These are phyloP conservation scores for Malus sieversii DNA, from an alignment of 306 rosid genomes.

Conservation along the genomic window DNA sequence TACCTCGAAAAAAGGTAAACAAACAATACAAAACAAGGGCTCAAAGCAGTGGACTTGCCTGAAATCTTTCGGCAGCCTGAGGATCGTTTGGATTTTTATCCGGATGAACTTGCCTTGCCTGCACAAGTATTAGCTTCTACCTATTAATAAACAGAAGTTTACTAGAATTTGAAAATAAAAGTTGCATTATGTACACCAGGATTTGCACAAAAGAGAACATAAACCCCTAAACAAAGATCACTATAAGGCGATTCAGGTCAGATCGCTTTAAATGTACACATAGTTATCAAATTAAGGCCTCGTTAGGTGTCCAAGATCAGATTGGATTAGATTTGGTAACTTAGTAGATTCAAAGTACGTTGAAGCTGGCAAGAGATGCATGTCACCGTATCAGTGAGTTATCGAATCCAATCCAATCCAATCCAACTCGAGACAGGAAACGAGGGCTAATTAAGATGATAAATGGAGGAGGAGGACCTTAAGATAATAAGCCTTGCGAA, in stretches of 20 bases:
- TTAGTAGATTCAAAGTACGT: too few species aligned
- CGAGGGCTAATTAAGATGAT: not conserved
- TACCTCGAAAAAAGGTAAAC: not conserved
- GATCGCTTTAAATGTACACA: not conserved
- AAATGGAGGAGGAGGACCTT: slow-evolving; percentile 37
- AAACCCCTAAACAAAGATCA: too few species aligned
- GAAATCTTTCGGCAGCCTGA: slow-evolving; percentile 74
- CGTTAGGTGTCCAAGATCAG: not conserved
- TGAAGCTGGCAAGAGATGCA: not conserved
- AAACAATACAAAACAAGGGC: not conserved
- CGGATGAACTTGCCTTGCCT: slow-evolving; percentile 98
- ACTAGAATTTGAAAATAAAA: not conserved
- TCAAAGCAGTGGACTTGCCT: slow-evolving; percentile 31
- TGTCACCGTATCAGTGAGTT: not conserved
- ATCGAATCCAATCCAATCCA: not conserved
- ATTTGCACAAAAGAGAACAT: not conserved
- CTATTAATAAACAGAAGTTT: not conserved
- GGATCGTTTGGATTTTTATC: slow-evolving; percentile 89
- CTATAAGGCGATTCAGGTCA: too few species aligned
- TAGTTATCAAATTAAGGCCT: not conserved
- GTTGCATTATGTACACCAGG: not conserved
- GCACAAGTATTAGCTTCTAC: slow-evolving; percentile 2
- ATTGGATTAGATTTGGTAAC: not conserved
- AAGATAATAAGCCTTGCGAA: slow-evolving; percentile 86
- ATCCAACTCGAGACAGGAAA: not conserved